Evolutionary conservation across 805 yeast species (phyloP).

Genomic region (Candida boidinii): DNA sequence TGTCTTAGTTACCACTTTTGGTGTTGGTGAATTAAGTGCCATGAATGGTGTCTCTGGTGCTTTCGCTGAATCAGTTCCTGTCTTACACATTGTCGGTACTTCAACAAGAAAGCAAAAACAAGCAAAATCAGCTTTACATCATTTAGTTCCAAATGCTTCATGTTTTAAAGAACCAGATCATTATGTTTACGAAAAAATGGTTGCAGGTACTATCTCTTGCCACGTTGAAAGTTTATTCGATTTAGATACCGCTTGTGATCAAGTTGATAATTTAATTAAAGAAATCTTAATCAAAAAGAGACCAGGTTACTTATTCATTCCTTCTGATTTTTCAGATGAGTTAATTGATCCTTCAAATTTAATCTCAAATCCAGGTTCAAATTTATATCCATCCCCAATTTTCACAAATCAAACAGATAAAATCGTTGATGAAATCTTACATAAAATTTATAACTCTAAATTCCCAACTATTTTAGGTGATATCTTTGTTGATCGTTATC

Average conservation of each 20-base stretch:
- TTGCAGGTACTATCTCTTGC: constrained; percentile 41
- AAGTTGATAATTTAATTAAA: constrained; percentile 61
- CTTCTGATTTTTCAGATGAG: constrained; percentile 61
- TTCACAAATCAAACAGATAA: constrained; percentile 12
- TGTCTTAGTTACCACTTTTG: constrained; percentile 38
- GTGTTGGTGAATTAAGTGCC: constrained; percentile 46
- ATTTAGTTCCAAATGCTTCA: constrained; percentile 40
- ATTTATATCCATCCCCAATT: constrained; percentile 24
- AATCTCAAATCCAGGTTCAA: constrained; percentile 21
- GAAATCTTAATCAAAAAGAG: constrained; percentile 49
- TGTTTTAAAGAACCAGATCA: constrained; percentile 61
- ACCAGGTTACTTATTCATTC: constrained; percentile 81
- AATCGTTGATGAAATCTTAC: constrained; percentile 25
- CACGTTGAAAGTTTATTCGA: no score
- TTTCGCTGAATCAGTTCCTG: constrained; percentile 36
- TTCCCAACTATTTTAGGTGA: constrained; percentile 35
- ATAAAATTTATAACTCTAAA: constrained; percentile 25
- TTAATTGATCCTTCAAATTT: no score
- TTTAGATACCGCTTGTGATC: constrained; percentile 40
- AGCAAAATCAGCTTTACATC: constrained; percentile 30
- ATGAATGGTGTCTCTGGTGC: constrained; percentile 41
- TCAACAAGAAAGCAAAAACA: constrained; percentile 14
- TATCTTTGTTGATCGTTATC: constrained; percentile 31
- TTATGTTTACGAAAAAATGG: constrained; percentile 53
- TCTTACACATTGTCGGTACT: constrained; percentile 45